Conservation (phyloP, 2,329 filamentous ascomycete species). For the Amesomyces nigricolor region DNA sequence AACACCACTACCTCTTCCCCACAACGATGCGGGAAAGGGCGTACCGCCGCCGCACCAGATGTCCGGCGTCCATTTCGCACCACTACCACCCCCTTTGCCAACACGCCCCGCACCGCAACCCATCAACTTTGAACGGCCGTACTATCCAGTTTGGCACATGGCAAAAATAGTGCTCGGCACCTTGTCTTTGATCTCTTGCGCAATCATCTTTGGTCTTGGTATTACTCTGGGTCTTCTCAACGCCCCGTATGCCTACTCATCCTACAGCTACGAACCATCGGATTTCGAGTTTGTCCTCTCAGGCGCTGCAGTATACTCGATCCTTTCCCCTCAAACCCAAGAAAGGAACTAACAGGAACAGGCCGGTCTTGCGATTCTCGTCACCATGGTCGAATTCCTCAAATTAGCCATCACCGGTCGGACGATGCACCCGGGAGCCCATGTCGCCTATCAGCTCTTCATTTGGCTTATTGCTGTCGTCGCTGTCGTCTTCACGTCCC, state of each 20-base stretch:
- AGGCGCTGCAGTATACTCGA: conserved; percentile 15
- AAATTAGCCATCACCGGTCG: conserved; percentile 30
- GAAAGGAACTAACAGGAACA: conserved; percentile 17
- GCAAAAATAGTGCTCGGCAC: conserved; percentile 14
- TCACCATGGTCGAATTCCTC: conserved; percentile 37
- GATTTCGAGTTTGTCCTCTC: conserved; percentile 12
- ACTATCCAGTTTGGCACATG: conserved; percentile 12
- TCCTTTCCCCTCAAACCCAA: neutral
- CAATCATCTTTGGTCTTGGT: conserved; percentile 18
- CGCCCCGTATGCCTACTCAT: neutral
- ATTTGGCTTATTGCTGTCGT: conserved; percentile 35
- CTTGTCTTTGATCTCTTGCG: conserved; percentile 14
- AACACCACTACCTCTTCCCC: conserved; percentile 1
- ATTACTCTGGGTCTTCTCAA: conserved; percentile 12
- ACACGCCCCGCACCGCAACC: neutral
- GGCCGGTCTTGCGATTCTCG: conserved; percentile 34
- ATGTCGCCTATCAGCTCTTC: conserved; percentile 39
- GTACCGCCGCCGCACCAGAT: neutral
- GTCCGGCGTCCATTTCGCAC: conserved; percentile 1
- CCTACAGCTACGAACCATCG: neutral
- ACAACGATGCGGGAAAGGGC: neutral
- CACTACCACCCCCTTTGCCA: neutral
- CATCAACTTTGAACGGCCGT: neutral
- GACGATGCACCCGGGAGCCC: conserved; percentile 40
- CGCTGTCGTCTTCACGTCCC: conserved; percentile 25